A percentile compares a stretch with the other conserved stretches of the same genome.
phyloP scores from a whole-genome alignment of 1,284 basidiomycete genomes.

The Wallemia hederae region DNA sequence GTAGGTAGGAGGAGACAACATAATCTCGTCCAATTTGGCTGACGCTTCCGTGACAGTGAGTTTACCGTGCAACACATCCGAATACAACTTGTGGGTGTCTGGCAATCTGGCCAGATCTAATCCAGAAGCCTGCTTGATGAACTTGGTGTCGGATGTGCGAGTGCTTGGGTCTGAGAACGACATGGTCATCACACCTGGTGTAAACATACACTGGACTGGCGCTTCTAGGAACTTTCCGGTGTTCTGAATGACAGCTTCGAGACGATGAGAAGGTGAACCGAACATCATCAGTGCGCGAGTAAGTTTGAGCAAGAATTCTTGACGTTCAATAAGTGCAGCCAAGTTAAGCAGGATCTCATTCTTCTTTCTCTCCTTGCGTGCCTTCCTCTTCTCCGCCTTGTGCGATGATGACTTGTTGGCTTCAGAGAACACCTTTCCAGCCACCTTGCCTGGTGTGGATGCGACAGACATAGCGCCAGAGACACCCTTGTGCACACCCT shows the following conservation, averaged over 20 bases:
- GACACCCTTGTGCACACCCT: background rate
- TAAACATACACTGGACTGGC: constrained; percentile 52
- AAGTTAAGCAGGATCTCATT: constrained; percentile 53
- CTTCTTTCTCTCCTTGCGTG: background rate
- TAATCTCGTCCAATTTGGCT: constrained; percentile 38
- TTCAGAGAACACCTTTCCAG: background rate
- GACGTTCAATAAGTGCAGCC: constrained; percentile 53
- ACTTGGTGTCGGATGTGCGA: constrained; percentile 57
- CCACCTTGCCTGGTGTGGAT: background rate
- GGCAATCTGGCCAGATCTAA: constrained; percentile 49
- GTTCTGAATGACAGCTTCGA: constrained; percentile 59
- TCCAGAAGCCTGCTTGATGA: constrained; percentile 43
- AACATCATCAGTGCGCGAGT: constrained; percentile 36
- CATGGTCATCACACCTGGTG: constrained; percentile 54
- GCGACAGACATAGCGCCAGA: background rate
- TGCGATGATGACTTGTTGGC: background rate
- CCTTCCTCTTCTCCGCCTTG: background rate
- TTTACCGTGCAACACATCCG: constrained; percentile 61
- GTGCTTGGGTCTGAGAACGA: constrained; percentile 57
- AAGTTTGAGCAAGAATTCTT: constrained; percentile 71
- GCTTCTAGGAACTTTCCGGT: constrained; percentile 63
- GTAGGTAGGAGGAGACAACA: constrained; percentile 24
- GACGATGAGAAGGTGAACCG: constrained; percentile 31
- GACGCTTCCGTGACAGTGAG: constrained; percentile 54
- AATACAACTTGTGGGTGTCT: constrained; percentile 46